Evolutionary conservation across 352 stramenopile species (phyloP).

Genomic region (Phytophthora litchii): DNA sequence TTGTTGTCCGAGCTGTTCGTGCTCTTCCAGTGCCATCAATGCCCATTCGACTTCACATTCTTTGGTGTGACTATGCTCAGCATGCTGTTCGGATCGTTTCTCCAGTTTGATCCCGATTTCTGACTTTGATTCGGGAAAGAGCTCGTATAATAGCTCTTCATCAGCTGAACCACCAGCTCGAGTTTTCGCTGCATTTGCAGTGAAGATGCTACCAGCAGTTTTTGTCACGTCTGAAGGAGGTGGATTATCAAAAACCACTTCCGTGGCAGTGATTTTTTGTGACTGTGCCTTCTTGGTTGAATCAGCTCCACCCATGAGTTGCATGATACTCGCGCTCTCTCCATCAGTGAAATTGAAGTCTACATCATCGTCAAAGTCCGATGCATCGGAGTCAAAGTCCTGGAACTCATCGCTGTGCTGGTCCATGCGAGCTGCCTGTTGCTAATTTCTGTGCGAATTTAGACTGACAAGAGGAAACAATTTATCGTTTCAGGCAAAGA

Average conservation of each 20-base stretch:
- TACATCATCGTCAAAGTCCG: conserved; percentile 33
- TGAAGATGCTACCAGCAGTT: not conserved
- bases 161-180: not conserved
- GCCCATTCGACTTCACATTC: conserved; percentile 32
- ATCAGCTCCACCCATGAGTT: conserved; percentile 42
- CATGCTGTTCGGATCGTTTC: not conserved
- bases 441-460: conserved; percentile 9
- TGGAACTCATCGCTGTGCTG: conserved; percentile 49
- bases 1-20: conserved; percentile 13
- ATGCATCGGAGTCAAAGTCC: conserved; percentile 51
- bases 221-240: not conserved
- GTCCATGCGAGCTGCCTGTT: conserved; percentile 3
- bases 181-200: not conserved
- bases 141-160: conserved; percentile 25
- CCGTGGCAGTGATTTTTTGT: not conserved
- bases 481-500: conserved; percentile 5
- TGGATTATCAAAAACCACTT: not conserved
- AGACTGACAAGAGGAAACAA: conserved; percentile 4
- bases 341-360: conserved; percentile 44
- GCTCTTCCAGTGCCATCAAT: conserved; percentile 28
- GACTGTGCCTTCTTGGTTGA: conserved; percentile 7
- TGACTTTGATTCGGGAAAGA: conserved; percentile 24
- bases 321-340: conserved; percentile 45
- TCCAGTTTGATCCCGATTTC: not conserved
- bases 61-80: not conserved